phyloP scores from a whole-genome alignment of 805 yeast species.

The Sugiyamaella boreocaroliniensis region DNA sequence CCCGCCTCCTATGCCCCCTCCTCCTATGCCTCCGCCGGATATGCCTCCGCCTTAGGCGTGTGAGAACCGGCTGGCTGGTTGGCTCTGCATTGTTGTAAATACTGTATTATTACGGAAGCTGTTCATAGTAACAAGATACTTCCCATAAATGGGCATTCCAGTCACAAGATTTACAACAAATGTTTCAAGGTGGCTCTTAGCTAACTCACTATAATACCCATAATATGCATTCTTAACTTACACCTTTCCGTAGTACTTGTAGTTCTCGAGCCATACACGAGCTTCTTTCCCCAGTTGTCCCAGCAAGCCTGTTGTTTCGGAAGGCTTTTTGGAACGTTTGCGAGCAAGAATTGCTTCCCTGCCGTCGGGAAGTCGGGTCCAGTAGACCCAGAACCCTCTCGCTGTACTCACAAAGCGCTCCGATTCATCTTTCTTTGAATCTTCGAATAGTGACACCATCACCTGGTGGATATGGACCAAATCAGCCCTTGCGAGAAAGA shows the following conservation, averaged over 20 bases:
- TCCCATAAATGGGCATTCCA: no score
- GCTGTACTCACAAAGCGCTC: constrained; percentile 22
- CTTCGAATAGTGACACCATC: constrained; percentile 7
- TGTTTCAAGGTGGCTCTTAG: no score
- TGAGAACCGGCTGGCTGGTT: background rate
- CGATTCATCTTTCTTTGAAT: constrained; percentile 9
- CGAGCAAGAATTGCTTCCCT: constrained; percentile 22
- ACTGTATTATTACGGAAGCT: background rate
- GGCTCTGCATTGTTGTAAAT: background rate
- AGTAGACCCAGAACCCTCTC: constrained; percentile 26
- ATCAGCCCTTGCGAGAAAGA: constrained; percentile 11
- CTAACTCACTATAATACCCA: background rate
- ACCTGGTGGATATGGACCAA: constrained; percentile 19
- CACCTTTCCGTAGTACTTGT: constrained; percentile 17
- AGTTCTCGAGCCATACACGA: constrained; percentile 24
- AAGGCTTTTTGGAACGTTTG: constrained; percentile 16
- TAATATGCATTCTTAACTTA: background rate
- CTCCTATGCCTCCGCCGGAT: background rate
- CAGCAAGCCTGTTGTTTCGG: constrained; percentile 15
- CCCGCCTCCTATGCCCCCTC: background rate
- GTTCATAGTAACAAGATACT: no score
- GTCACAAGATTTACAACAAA: no score
- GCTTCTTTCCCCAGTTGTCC: constrained; percentile 25
- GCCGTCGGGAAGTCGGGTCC: constrained; percentile 18
- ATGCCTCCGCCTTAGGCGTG: background rate